phyloP scores from a whole-genome alignment of 83 land plant species.

The Picea engelmannii region DNA sequence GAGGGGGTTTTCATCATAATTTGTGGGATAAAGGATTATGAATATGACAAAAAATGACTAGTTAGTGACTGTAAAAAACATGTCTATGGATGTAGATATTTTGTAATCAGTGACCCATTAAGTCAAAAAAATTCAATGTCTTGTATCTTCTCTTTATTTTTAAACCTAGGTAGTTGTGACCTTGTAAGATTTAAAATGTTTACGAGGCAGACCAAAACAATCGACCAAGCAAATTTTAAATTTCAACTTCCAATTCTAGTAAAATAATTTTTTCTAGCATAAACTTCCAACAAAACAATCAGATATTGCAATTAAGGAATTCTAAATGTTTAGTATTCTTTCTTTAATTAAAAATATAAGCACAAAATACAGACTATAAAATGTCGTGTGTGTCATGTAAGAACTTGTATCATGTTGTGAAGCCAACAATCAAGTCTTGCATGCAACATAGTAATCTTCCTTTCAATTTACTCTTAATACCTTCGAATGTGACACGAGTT shows the following conservation, averaged over 20 bases:
- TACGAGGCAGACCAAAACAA: no score
- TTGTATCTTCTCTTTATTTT: neutral
- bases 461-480: slow-evolving; percentile 49
- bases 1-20: slow-evolving; percentile 8
- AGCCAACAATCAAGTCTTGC: slow-evolving; percentile 63
- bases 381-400: neutral
- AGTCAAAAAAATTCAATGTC: no score
- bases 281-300: no score
- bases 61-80: neutral
- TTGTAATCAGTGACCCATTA: neutral
- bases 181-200: no score
- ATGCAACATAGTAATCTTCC: slow-evolving; percentile 56
- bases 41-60: neutral
- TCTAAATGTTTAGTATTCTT: no score
- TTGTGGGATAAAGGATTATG: slow-evolving; percentile 53
- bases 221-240: no score
- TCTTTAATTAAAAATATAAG: no score
- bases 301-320: no score
- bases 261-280: no score
- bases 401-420: slow-evolving; percentile 8
- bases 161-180: neutral
- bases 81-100: neutral
- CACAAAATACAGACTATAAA: no score
- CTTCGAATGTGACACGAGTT: slow-evolving; percentile 48
- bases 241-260: no score